phyloP scores from a whole-genome alignment of 2,329 filamentous ascomycete species.

The Hirsutella thompsonii region DNA sequence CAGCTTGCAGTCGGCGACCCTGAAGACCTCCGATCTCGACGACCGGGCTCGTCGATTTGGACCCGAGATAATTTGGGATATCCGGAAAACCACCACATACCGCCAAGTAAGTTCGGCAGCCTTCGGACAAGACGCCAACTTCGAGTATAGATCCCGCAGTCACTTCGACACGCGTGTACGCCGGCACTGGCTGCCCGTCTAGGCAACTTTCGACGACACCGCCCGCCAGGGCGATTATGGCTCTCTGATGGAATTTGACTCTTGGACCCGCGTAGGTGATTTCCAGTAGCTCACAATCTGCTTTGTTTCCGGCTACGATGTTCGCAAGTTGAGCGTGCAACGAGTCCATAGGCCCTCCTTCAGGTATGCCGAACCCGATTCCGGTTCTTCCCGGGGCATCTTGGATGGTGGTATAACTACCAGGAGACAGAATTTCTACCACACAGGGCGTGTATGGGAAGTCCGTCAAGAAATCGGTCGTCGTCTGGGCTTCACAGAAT shows the following conservation, averaged over 20 bases:
- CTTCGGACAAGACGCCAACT: constrained; percentile 38
- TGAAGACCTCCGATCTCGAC: constrained; percentile 47
- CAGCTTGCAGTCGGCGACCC: constrained; percentile 36
- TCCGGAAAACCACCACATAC: constrained; percentile 26
- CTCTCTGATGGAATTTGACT: constrained; percentile 38
- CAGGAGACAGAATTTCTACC: constrained; percentile 42
- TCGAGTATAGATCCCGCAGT: constrained; percentile 31
- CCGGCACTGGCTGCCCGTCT: constrained; percentile 32
- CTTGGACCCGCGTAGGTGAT: constrained; percentile 48
- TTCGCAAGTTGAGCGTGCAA: constrained; percentile 47
- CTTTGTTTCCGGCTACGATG: constrained; percentile 41
- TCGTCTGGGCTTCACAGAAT: constrained; percentile 36
- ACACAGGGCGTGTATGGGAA: constrained; percentile 36
- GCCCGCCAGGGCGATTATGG: constrained; percentile 43
- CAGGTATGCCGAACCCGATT: constrained; percentile 44
- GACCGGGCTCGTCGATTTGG: constrained; percentile 44
- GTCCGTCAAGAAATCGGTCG: constrained; percentile 39
- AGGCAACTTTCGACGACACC: constrained; percentile 37
- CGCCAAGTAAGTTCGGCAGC: constrained; percentile 45
- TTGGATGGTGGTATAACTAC: constrained; percentile 45
- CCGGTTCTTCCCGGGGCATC: constrained; percentile 44
- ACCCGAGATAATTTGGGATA: constrained; percentile 44
- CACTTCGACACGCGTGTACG: constrained; percentile 42
- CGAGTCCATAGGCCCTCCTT: constrained; percentile 48
- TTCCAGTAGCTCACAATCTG: constrained; percentile 40